Base-by-base conservation (phyloP, 2,329 filamentous ascomycete genomes). In the Tolypocladium endophyticum region DNA sequence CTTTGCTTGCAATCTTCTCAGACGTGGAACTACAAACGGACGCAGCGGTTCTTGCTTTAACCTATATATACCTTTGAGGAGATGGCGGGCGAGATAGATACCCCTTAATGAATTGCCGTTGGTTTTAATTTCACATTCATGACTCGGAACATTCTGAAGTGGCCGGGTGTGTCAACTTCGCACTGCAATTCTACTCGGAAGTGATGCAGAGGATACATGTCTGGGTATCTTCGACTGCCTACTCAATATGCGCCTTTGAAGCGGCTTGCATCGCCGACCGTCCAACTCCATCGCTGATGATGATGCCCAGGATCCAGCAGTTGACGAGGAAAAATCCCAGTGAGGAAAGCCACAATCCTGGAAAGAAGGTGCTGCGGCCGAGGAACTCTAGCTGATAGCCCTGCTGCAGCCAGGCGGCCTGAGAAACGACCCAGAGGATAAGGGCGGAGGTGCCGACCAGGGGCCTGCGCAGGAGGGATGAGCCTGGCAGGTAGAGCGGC, bases 401-500 rank as follows among this genome's bases (percentile, higher is more conserved):
- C 72, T 89, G 87, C 66, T 87, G 88, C 61, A 91, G 77, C 89
- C 89, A 93, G 2, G 84, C 74, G 0, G 77, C 89, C 76, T 97
- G 93, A 0, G 85, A 84, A 2, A 80, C 68, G 0, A 96, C 74
- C 94, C 94, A 99, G 5, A 92, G 74, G 1, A 76, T 66, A 7
- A 90, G 77, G 0, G 89, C 89, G 0, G 77, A 66, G 1, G 89
- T 61, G 1, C 94, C 94, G 4, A 88, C 74, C 7, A 69, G 68
- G 0, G 84, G 84, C 2, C 75, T 79, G 5, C 72, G 74, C 0
- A 95, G 75, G 18, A 97, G 80, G 0, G 88, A 87, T 0, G 92
- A 97, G 43, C 76, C 76, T 0, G 93, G 92, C 0, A 99, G 86
- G 71, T 97, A 96, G 56, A 97, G 87, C 0, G 94, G 94, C 3